These are phyloP conservation scores for Lachnellula hyalina DNA, from an alignment of 2,329 filamentous ascomycete species.

Conservation along the genomic window DNA sequence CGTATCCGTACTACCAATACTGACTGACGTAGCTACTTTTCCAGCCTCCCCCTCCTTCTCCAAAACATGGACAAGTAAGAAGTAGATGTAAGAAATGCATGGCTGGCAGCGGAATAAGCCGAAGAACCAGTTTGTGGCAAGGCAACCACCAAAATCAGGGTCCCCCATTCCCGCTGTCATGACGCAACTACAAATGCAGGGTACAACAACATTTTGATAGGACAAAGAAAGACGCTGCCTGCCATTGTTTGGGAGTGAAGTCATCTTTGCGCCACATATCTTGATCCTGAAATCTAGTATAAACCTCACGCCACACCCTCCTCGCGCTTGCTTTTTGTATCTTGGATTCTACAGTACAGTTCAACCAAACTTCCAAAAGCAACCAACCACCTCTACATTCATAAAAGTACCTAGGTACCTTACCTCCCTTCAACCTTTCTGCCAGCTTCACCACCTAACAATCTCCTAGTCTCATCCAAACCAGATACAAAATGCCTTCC, in stretches of 20 bases:
- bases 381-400: not conserved
- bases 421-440: no score
- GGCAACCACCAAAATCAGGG: not conserved
- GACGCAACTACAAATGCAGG: not conserved
- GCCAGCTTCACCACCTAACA: no score
- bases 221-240: not conserved
- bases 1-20: no score
- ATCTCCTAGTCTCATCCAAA: not conserved
- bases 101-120: no score
- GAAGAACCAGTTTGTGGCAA: no score
- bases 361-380: no score
- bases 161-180: not conserved
- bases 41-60: no score
- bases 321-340: not conserved
- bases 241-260: not conserved
- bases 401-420: not conserved
- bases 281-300: not conserved
- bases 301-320: not conserved
- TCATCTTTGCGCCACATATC: not conserved
- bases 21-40: not conserved
- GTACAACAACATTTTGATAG: not conserved
- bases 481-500: constrained; percentile 25
- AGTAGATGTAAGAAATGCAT: no score
- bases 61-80: no score
- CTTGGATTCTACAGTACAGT: no score